phyloP scores from a whole-genome alignment of 345 rosid genomes.

The Syzygium grande region DNA sequence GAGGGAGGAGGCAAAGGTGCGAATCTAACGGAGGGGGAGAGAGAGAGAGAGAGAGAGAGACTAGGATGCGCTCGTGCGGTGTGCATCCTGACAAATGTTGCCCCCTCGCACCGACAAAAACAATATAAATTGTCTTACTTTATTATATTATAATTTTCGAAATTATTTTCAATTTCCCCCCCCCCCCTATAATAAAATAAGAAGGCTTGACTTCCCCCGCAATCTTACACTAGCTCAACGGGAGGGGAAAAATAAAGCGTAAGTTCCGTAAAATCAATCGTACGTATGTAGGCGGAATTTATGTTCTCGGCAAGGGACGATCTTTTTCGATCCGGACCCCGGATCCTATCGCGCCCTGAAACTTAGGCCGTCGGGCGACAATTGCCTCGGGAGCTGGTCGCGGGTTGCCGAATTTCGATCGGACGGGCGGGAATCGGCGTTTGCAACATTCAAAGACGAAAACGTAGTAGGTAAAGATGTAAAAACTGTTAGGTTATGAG shows the following conservation, averaged over 20 bases:
- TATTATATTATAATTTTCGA: neutral
- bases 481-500: neutral
- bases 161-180: neutral
- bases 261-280: neutral
- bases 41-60: neutral
- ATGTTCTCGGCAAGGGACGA: neutral
- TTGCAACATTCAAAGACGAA: neutral
- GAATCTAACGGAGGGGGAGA: constrained; percentile 6
- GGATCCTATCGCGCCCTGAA: neutral
- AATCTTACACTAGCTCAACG: neutral
- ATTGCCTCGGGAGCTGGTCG: neutral
- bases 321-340: neutral
- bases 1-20: neutral
- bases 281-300: neutral
- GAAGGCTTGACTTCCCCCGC: neutral
- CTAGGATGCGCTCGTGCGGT: constrained; percentile 21
- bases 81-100: constrained; percentile 9
- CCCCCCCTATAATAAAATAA: neutral
- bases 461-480: too few species aligned
- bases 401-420: neutral
- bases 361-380: neutral
- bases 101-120: neutral
- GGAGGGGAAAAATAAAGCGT: neutral
- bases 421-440: neutral
- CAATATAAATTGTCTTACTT: neutral